Evolutionary conservation across 2,329 filamentous ascomycete genomes (phyloP), one percentile per base, ranked within the genome.

Genomic region (Fusarium chlamydosporum): DNA sequence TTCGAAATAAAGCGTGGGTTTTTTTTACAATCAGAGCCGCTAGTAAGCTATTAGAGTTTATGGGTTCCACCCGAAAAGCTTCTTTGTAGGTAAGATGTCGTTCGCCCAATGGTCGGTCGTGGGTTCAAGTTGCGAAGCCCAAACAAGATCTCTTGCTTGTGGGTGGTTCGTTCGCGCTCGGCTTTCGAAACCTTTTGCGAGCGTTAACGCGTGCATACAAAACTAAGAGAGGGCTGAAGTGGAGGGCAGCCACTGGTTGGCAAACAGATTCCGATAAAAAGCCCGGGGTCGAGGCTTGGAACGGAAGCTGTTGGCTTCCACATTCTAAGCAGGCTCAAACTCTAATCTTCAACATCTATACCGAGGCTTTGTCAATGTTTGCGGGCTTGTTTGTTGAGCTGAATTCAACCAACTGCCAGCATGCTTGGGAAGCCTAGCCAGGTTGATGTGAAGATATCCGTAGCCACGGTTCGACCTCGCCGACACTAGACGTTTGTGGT

Each of bases 401-500:
- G 47, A 18, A 16, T 51, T 27, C 20, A 40, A 11, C 47, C n/a
- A 51, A 27, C 34, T 23, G n/a, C 5, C 34, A 16, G 23, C 13
- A 7, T 38, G 29, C 20, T 18, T n/a, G 23, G 5, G 16, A 4
- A 31, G 27, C 6, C 23, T 51, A 34, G 33, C 51, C 40, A 45
- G 34, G 38, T 40, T 29, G 23, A 27, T 37, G 26, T 34, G 20
- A 40, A 23, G 42, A 23, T 38, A 45, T 56, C 53, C 48, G 29
- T 57, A 51, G 51, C 60, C 40, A 52, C 10, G 61, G 52, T 43
- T 37, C 34, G 26, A n/a, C 46, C 43, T 34, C 34, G 33, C 34
- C 57, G 56, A 51, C 37, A 67, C 56, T 40, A 62, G 27, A 40
- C 42, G n/a, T 27, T 43, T 41, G 18, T 50, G 34, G 37, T 42